Base-by-base conservation (phyloP, 148 eudicot species). In the Camellia granthamiana region DNA sequence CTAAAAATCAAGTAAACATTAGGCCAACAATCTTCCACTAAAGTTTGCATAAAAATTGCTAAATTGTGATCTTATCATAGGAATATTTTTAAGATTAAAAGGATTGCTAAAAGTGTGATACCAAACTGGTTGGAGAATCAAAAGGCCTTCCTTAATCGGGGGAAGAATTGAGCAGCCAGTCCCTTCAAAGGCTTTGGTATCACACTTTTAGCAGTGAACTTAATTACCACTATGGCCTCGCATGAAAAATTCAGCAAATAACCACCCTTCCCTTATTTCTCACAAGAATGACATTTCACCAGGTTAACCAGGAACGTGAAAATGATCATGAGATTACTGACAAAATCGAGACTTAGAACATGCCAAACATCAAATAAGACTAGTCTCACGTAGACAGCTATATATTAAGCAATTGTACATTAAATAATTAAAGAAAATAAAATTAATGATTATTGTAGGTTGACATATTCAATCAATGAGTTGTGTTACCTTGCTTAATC, bases 401-500 rank as follows among this genome's bases (percentile, higher is more conserved):
- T 16, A 38, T 75, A 59, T 41, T n/a, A 43, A 75, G 67, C 52
- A 61, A 67, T 44, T 18, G 42, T 15, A 61, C 59, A 72, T 47
- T 23, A 46, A 74, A 30, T 10, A 64, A 68, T 5, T 44, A 43
- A 74, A 62, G 4, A 6, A 49, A 6, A 49, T 49, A 7, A 30
- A 21, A 63, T 21, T 42, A 44, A 58, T 11, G 18, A 43, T 73
- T 64, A 44, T 23, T 5, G 47, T 56, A 60, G 60, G 11, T 54
- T 47, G 23, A 38, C 13, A 43, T 72, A 15, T 62, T 41, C 71
- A 79, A n/a, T 30, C 56, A 64, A 49, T 11, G 30, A 38, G 68
- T 68, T 58, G 51, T 55, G 43, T 89, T 83, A 96, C 99, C 99
- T 86, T 92, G 88, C 69, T 87, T 77, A 42, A 94, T 72, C 58